phyloP scores from a whole-genome alignment of 495 filamentous ascomycete genomes.

The Xylaria acuta region DNA sequence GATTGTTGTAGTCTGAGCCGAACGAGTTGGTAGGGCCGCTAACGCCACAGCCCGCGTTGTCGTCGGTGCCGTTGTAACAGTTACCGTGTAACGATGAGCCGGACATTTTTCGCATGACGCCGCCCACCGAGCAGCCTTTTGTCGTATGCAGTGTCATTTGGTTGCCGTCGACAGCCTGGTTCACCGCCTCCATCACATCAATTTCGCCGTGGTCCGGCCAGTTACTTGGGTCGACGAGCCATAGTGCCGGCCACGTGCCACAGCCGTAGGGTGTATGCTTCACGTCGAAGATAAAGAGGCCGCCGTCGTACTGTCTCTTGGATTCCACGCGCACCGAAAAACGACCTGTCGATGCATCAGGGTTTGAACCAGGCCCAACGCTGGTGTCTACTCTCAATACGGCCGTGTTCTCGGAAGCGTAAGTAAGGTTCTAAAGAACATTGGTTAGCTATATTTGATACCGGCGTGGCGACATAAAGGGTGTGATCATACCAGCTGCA shows the following conservation, averaged over 20 bases:
- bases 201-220: constrained; percentile 77
- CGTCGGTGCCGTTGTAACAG: constrained; percentile 60
- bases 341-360: constrained; percentile 54
- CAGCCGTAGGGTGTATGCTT: constrained; percentile 64
- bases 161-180: constrained; percentile 58
- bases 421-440: constrained; percentile 61
- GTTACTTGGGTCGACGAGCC: constrained; percentile 57
- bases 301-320: constrained; percentile 58
- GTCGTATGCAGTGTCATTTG: constrained; percentile 72
- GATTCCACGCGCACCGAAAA: constrained; percentile 62
- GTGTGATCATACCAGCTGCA: constrained; percentile 34
- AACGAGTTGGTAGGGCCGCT: constrained; percentile 47
- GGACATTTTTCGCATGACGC: constrained; percentile 51
- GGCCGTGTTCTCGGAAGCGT: constrained; percentile 52
- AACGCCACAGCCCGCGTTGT: constrained; percentile 65
- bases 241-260: constrained; percentile 67
- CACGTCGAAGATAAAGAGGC: constrained; percentile 66
- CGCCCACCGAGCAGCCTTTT: constrained; percentile 61
- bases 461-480: not conserved
- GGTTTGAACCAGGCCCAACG: constrained; percentile 39
- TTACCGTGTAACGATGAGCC: constrained; percentile 55
- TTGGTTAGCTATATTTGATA: constrained; percentile 48
- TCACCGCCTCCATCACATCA: constrained; percentile 77
- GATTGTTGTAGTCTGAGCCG: constrained; percentile 63
- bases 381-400: constrained; percentile 54